Conservation (phyloP, 768 basidiomycete genomes). For the Tricholoma matsutake region DNA sequence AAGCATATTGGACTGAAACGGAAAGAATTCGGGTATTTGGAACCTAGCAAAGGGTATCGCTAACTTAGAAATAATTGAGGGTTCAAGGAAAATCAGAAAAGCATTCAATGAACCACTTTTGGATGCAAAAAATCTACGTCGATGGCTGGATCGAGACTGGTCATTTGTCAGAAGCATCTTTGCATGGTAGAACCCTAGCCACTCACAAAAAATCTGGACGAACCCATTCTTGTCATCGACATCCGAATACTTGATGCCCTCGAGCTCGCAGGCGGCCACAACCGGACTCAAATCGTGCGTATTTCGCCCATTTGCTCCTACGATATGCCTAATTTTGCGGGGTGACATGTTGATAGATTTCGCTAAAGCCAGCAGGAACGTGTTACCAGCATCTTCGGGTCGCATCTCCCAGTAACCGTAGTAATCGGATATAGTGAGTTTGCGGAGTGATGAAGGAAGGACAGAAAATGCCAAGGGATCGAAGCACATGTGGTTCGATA, state of each 20-base stretch:
- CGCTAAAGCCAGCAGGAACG: constrained; percentile 15
- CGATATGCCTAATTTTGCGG: constrained; percentile 5
- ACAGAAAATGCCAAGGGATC: constrained; percentile 19
- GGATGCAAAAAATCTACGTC: background rate
- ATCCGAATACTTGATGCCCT: constrained; percentile 7
- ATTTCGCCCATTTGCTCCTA: constrained; percentile 7
- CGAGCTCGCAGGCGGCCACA: constrained; percentile 1
- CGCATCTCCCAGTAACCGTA: constrained; percentile 18
- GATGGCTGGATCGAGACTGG: background rate
- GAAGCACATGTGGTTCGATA: constrained; percentile 26
- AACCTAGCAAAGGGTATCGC: background rate
- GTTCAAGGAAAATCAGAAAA: background rate
- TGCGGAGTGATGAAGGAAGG: constrained; percentile 18
- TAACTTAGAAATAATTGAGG: background rate
- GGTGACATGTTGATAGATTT: constrained; percentile 11
- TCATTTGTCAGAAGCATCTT: background rate
- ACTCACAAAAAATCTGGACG: constrained; percentile 16
- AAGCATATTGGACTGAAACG: background rate
- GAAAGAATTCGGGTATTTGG: background rate
- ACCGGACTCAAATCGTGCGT: constrained; percentile 6
- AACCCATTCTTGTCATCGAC: constrained; percentile 8
- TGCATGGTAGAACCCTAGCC: background rate
- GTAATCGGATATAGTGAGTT: constrained; percentile 20
- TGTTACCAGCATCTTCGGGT: constrained; percentile 8
- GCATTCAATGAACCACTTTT: background rate